Conservation (phyloP, 2,329 filamentous ascomycete species). For the Emydomyces testavorans region DNA sequence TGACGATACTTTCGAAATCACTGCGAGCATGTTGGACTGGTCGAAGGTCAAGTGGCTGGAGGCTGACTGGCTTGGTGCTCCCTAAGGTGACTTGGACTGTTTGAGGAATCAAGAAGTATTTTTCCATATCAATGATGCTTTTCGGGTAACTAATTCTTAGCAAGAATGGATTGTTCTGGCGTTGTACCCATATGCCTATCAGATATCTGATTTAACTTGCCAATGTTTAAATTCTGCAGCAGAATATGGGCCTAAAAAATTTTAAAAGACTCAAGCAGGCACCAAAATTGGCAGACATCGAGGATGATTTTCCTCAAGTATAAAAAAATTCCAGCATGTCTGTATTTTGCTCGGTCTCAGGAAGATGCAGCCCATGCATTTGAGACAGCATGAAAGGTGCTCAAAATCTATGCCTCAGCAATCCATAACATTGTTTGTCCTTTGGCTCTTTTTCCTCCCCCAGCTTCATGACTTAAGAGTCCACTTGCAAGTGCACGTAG, state of each 20-base stretch:
- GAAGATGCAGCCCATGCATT: too few species aligned
- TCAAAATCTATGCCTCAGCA: neutral
- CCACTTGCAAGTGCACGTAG: neutral
- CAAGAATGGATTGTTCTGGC: neutral
- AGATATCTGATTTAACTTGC: too few species aligned
- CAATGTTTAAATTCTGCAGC: too few species aligned
- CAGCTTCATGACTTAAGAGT: neutral
- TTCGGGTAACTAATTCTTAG: neutral
- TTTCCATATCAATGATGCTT: neutral
- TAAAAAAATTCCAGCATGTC: too few species aligned
- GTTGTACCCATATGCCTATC: too few species aligned
- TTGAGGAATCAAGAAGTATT: neutral
- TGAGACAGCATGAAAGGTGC: too few species aligned
- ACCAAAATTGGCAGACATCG: too few species aligned
- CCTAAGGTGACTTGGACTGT: neutral
- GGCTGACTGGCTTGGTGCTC: constrained; percentile 1
- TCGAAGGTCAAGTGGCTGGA: constrained; percentile 6
- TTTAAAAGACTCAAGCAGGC: too few species aligned
- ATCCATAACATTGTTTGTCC: neutral
- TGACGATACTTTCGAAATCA: neutral
- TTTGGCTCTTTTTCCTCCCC: neutral
- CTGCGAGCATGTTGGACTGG: neutral
- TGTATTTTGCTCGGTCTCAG: too few species aligned
- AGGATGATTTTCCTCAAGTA: too few species aligned
- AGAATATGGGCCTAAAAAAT: too few species aligned